Evolutionary conservation across 805 yeast species (phyloP).

Genomic region (Yarrowia hollandica): DNA sequence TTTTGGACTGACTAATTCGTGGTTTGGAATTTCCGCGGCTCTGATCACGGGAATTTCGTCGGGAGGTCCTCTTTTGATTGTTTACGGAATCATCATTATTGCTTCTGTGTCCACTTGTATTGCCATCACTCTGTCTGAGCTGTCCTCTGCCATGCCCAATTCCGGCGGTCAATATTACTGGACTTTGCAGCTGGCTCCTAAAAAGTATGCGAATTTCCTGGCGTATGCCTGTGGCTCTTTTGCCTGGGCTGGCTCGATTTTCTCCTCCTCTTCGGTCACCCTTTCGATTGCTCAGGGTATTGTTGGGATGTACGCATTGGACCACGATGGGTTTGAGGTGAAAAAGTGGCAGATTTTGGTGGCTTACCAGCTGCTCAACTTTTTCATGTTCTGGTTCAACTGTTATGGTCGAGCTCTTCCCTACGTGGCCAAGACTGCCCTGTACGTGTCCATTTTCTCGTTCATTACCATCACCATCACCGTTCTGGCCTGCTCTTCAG

Average conservation of each 20-base stretch:
- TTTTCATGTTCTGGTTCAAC: constrained; percentile 33
- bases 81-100: constrained; percentile 60
- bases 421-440: constrained; percentile 49
- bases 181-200: constrained; percentile 45
- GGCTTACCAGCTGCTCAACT: constrained; percentile 36
- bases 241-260: constrained; percentile 62
- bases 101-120: constrained; percentile 56
- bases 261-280: constrained; percentile 61
- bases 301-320: constrained; percentile 52
- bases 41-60: constrained; percentile 60
- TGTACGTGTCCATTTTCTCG: constrained; percentile 55
- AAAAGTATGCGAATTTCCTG: constrained; percentile 47
- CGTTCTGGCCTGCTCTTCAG: constrained; percentile 53
- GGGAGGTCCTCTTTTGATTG: constrained; percentile 61
- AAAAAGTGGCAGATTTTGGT: constrained; percentile 38
- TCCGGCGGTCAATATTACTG: constrained; percentile 72
- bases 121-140: constrained; percentile 63
- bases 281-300: constrained; percentile 54
- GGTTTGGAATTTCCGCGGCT: constrained; percentile 67
- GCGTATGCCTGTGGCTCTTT: constrained; percentile 63
- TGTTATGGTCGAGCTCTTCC: constrained; percentile 46
- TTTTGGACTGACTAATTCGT: constrained; percentile 62
- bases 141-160: constrained; percentile 65
- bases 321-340: constrained; percentile 41
- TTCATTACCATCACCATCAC: constrained; percentile 56